These are phyloP conservation scores for Aspergillus sp. DNA, from an alignment of 2,329 filamentous ascomycete species.

Conservation along the genomic window DNA sequence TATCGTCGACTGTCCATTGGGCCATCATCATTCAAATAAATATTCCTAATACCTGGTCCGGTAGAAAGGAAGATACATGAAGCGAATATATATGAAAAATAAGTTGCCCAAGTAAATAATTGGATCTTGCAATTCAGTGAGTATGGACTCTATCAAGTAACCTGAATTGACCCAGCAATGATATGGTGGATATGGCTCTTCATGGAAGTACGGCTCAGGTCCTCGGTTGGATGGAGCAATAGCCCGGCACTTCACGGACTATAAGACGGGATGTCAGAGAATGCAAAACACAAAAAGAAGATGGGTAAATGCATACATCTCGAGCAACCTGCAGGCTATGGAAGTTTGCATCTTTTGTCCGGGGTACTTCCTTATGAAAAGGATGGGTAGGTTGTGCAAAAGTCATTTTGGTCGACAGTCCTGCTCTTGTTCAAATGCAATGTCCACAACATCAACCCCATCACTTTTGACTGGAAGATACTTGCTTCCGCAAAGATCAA, in stretches of 20 bases:
- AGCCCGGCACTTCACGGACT: slow-evolving; percentile 10
- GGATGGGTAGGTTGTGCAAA: slow-evolving; percentile 4
- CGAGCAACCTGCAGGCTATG: not conserved
- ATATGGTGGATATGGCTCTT: slow-evolving; percentile 3
- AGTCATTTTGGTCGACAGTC: slow-evolving; percentile 6
- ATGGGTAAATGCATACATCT: not conserved
- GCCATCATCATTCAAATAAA: not conserved
- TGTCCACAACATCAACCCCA: slow-evolving; percentile 8
- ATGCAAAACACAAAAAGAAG: not conserved
- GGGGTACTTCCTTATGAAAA: not conserved
- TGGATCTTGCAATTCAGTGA: slow-evolving; percentile 1
- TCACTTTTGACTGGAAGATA: slow-evolving; percentile 8
- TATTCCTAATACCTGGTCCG: not conserved
- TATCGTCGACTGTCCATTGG: not conserved
- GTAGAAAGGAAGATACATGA: not conserved
- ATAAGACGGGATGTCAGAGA: not conserved
- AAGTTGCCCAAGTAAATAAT: slow-evolving; percentile 9
- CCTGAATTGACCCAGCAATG: slow-evolving; percentile 9
- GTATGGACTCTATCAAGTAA: slow-evolving; percentile 3
- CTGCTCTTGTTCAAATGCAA: slow-evolving; percentile 5
- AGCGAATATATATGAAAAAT: too few species aligned
- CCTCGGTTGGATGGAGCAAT: slow-evolving; percentile 9
- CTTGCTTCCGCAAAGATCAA: slow-evolving; percentile 4
- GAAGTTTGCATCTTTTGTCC: not conserved
- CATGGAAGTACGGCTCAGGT: slow-evolving; percentile 8